Evolutionary conservation across 768 basidiomycete genomes (phyloP).

Genomic region (Mrakia gelida): DNA sequence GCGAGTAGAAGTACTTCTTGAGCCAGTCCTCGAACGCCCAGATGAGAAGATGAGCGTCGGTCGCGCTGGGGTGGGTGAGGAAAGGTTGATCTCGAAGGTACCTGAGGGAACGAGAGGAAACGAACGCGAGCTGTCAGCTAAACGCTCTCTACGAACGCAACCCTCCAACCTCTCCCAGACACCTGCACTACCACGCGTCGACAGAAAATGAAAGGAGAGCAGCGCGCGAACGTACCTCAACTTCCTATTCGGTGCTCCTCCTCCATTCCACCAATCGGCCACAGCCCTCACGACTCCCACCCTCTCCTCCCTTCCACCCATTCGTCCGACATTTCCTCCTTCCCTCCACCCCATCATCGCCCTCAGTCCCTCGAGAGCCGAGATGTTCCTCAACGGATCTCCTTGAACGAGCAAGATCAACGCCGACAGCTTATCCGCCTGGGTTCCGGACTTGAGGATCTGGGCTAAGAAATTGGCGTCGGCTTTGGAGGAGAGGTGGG

Average conservation of each 20-base stretch:
- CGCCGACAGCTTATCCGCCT: slow-evolving; percentile 86
- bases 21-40: slow-evolving; percentile 98
- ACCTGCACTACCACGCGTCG: not conserved
- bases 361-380: slow-evolving; percentile 70
- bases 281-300: slow-evolving; percentile 84
- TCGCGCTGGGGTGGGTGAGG: slow-evolving; percentile 54
- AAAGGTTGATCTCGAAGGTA: slow-evolving; percentile 88
- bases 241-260: slow-evolving; percentile 81
- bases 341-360: slow-evolving; percentile 73
- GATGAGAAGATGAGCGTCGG: slow-evolving; percentile 66
- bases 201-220: not conserved
- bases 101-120: slow-evolving; percentile 48
- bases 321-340: slow-evolving; percentile 38
- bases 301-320: slow-evolving; percentile 69
- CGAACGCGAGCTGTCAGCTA: too few species aligned
- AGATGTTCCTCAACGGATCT: slow-evolving; percentile 77
- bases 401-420: slow-evolving; percentile 83
- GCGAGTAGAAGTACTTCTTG: slow-evolving; percentile 91
- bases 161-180: too few species aligned
- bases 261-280: slow-evolving; percentile 96
- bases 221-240: slow-evolving; percentile 59
- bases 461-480: slow-evolving; percentile 78
- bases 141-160: too few species aligned
- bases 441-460: slow-evolving; percentile 80
- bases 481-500: slow-evolving; percentile 50